phyloP scores from a whole-genome alignment of 345 rosid genomes.

The Toxicodendron radicans region DNA sequence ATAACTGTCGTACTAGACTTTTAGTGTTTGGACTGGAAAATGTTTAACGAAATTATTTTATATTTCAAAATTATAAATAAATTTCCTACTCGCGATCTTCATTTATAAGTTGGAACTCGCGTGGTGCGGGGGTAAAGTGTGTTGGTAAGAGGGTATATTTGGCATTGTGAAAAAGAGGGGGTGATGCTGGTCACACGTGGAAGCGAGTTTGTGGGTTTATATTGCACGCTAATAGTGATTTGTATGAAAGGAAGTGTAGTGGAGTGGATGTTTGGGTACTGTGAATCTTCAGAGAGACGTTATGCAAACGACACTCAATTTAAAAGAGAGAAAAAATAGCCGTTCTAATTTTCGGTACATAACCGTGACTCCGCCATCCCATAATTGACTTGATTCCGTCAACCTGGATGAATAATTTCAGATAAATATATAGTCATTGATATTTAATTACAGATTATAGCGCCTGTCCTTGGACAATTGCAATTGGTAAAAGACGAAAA shows the following conservation, averaged over 20 bases:
- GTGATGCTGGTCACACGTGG: background rate
- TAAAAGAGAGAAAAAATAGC: conserved; percentile 12
- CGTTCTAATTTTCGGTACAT: conserved; percentile 8
- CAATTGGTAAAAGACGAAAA: no score
- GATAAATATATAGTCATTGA: background rate
- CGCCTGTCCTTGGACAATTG: no score
- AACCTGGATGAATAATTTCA: background rate
- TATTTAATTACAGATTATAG: no score
- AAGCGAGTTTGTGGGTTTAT: conserved; percentile 6
- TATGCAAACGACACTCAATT: conserved; percentile 37
- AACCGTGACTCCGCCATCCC: background rate
- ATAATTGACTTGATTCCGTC: background rate
- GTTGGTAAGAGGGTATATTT: conserved; percentile 9
- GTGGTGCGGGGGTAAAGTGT: conserved; percentile 12
- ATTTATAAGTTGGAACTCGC: conserved; percentile 21
- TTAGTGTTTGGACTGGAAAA: background rate
- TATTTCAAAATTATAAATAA: background rate
- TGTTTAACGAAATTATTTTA: background rate
- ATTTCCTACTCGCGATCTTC: conserved; percentile 23
- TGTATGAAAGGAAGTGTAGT: background rate
- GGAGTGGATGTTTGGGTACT: conserved; percentile 17
- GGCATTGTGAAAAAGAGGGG: background rate
- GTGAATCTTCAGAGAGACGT: conserved; percentile 58
- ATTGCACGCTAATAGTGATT: background rate
- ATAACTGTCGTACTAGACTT: conserved; percentile 45